Base-by-base conservation (phyloP, 2,329 filamentous ascomycete genomes). In the Aspergillus versicolor region DNA sequence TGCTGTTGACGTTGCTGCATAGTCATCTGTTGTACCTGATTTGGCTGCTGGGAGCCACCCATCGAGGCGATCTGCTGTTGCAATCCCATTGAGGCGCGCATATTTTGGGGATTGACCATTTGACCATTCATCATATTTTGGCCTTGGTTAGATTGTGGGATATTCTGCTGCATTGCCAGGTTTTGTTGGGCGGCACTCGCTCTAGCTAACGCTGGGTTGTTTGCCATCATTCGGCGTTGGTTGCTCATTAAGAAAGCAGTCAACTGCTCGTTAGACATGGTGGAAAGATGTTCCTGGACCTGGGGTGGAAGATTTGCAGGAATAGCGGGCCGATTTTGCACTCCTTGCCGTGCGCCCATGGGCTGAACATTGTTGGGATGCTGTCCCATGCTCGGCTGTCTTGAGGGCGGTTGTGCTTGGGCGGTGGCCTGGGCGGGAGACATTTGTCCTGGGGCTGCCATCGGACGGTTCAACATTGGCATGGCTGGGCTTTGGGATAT, bases 401-500 rank as follows among this genome's bases (percentile, higher is more conserved):
- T 65, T n/a, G 73, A 71, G 24, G 69, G 70, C 56, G 72, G 68
- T 49, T 72, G 68, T 49, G 64, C 58, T 57, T 75, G 73, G 45
- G 68, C 64, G 27, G 68, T 61, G 11, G 68, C 61, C 50, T 73
- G 73, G 38, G 64, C 65, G 6, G 71, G 75, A 45, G 74, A 76
- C 62, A 75, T 72, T 54, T 75, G 74, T 13, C 66, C 67, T 4
- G 71, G 68, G 3, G 71, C 67, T 60, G 71, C 67, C 61, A 77
- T 72, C 1, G 75, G 75, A 34, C 75, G 75, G 58, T 77, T 79
- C 53, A 78, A 61, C 72, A 76, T 77, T 12, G 75, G 64, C 70
- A 77, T 74, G 11, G 66, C 70, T 17, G 73, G 70, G 52, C 69
- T 74, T 59, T 79, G 73, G 54, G 73, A 50, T 62, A 76, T 65